Conservation (phyloP, 306 rosid species). For the Parietaria judaica region DNA sequence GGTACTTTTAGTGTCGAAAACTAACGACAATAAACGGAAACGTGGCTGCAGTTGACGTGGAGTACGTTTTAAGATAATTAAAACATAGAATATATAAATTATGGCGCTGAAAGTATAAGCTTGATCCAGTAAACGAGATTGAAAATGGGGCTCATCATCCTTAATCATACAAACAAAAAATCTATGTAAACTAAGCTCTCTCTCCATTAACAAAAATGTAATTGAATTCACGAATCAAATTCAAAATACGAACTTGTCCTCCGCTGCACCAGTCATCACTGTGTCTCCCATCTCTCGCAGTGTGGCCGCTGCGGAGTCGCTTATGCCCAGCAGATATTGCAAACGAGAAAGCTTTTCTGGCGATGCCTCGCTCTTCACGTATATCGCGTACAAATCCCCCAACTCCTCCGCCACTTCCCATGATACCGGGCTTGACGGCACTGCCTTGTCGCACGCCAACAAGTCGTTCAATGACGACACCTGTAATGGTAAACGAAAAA, state of each 20-base stretch:
- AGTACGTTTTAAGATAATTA: too few species aligned
- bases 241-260: slow-evolving; percentile 81
- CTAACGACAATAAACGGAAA: too few species aligned
- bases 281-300: slow-evolving; percentile 63
- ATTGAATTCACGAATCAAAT: not conserved
- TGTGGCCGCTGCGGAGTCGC: slow-evolving; percentile 60
- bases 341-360: slow-evolving; percentile 74
- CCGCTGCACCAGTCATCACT: slow-evolving; percentile 43
- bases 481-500: slow-evolving; percentile 20
- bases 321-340: slow-evolving; percentile 83
- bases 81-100: too few species aligned
- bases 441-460: slow-evolving; percentile 59
- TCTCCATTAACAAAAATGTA: too few species aligned
- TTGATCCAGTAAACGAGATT: too few species aligned
- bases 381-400: slow-evolving; percentile 65
- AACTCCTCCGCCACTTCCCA: slow-evolving; percentile 79
- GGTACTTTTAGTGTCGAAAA: too few species aligned
- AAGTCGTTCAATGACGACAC: slow-evolving; percentile 58
- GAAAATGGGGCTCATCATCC: too few species aligned
- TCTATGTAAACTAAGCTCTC: too few species aligned
- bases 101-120: too few species aligned
- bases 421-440: slow-evolving; percentile 38
- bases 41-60: too few species aligned
- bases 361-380: slow-evolving; percentile 52
- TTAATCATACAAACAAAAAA: too few species aligned